Evolutionary conservation across 139 green algal species (phyloP).

Genomic region (Chlorella sp.): DNA sequence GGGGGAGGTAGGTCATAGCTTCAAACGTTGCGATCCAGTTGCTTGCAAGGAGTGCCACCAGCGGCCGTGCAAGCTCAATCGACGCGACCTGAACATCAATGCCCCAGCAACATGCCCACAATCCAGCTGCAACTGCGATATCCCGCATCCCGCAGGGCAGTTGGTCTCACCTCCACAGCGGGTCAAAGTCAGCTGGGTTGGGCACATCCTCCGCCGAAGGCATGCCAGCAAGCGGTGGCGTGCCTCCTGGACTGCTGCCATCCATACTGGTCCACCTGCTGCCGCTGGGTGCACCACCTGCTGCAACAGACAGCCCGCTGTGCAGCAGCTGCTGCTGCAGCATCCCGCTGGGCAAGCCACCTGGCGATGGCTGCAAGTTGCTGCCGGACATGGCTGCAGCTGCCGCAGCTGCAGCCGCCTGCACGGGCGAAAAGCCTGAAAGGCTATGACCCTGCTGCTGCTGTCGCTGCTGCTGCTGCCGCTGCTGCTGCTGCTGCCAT

Average conservation of each 20-base stretch:
- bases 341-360: slow-evolving; percentile 12
- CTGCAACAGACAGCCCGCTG: not conserved
- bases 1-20: not conserved
- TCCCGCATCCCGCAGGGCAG: too few relatives aligned
- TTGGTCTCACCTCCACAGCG: slow-evolving; percentile 22
- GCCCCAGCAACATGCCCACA: too few relatives aligned
- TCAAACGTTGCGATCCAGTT: too few relatives aligned
- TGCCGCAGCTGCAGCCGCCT: slow-evolving; percentile 17
- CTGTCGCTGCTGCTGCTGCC: slow-evolving; percentile 7
- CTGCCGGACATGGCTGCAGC: not conserved
- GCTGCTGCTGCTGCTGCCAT: not conserved
- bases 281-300: not conserved
- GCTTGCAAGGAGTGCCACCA: too few relatives aligned
- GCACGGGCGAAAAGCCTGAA: not conserved
- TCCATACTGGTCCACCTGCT: slow-evolving; percentile 23
- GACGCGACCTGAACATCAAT: too few relatives aligned
- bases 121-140: too few relatives aligned
- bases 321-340: slow-evolving; percentile 16
- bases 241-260: slow-evolving; percentile 22
- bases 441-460: not conserved
- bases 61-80: too few relatives aligned
- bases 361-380: not conserved
- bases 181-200: slow-evolving; percentile 32
- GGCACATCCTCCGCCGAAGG: slow-evolving; percentile 14
- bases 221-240: not conserved